Evolutionary conservation across 768 basidiomycete genomes (phyloP).

Genomic region (Boletus vermiculosoides): DNA sequence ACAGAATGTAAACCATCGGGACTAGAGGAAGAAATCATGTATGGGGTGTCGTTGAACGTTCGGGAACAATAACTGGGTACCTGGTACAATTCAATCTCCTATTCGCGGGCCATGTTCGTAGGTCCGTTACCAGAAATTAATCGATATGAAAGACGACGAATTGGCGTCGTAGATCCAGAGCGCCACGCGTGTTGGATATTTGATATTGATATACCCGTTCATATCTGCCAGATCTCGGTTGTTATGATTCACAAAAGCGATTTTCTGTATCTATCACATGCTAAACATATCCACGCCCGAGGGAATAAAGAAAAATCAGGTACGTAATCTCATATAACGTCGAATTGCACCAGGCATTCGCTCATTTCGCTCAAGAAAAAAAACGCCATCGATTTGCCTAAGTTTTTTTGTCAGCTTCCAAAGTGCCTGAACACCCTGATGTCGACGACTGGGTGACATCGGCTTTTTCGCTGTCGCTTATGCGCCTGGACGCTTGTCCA

Average conservation of each 20-base stretch:
- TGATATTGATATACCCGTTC: background rate
- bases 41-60: background rate
- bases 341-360: background rate
- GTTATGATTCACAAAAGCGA: background rate
- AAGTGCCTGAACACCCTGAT: background rate
- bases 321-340: background rate
- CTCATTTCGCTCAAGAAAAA: background rate
- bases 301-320: background rate
- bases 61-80: background rate
- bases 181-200: background rate
- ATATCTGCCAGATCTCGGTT: background rate
- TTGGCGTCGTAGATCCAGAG: background rate
- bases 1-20: background rate
- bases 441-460: background rate
- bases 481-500: background rate
- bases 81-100: background rate
- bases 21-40: background rate
- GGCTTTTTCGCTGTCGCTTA: slow-evolving; percentile 7
- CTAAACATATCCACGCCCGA: background rate
- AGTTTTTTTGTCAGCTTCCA: background rate
- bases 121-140: background rate
- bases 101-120: background rate
- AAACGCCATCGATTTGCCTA: background rate
- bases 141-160: background rate
- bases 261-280: background rate